Evolutionary conservation across 768 basidiomycete genomes (phyloP).

Genomic region (Calocybe gangraenosa): DNA sequence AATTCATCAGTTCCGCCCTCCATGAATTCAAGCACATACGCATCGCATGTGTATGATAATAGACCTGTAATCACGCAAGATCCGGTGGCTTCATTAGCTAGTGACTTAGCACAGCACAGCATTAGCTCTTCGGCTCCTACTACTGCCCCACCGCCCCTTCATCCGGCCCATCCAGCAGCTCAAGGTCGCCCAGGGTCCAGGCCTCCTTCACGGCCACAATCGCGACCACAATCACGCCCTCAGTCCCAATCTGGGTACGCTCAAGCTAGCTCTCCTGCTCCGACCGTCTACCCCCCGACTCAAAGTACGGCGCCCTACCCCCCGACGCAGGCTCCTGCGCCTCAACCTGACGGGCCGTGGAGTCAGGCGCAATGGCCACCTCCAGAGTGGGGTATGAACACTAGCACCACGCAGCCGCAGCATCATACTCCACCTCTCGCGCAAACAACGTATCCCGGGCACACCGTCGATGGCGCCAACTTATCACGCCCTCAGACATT

Average conservation of each 20-base stretch:
- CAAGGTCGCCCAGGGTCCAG: conserved; percentile 9
- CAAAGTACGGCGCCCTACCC: too few species aligned
- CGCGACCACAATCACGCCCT: conserved; percentile 7
- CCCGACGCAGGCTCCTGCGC: background rate
- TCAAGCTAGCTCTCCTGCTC: conserved; percentile 11
- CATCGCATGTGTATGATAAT: background rate
- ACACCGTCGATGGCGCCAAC: conserved; percentile 26
- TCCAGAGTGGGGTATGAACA: conserved; percentile 32
- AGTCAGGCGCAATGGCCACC: conserved; percentile 33
- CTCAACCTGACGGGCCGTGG: conserved; percentile 6
- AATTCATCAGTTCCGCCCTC: background rate
- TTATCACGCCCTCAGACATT: conserved; percentile 29
- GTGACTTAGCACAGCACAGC: conserved; percentile 34
- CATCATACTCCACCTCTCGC: conserved; percentile 13
- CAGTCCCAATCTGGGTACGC: conserved; percentile 7
- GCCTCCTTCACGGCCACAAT: conserved; percentile 4
- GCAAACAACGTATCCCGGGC: conserved; percentile 13
- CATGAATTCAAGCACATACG: conserved; percentile 3
- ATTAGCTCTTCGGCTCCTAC: conserved; percentile 22
- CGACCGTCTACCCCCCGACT: background rate
- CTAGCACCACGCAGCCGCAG: conserved; percentile 6
- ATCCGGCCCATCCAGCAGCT: conserved; percentile 27
- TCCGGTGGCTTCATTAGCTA: conserved; percentile 27
- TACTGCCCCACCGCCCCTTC: conserved; percentile 27
- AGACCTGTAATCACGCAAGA: conserved; percentile 14